Evolutionary conservation across 352 stramenopile species (phyloP), one percentile per base, ranked within the genome.

Genomic region (Globisporangium lucens): DNA sequence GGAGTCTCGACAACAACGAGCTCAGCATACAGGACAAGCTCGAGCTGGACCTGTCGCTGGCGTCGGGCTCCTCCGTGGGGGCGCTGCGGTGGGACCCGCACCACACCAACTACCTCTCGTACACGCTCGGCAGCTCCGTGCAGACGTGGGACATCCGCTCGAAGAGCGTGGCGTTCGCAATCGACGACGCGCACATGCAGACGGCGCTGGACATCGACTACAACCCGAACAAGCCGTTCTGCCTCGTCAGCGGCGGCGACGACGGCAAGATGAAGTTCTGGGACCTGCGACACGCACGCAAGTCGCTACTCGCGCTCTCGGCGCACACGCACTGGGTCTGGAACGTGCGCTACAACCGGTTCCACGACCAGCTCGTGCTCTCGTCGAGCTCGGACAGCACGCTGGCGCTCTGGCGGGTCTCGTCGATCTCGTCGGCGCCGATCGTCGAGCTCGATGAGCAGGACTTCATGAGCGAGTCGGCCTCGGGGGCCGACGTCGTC

Each of bases 201-300:
- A 77, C 76, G n/a, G 77, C 80, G 8, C 55, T 90, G 3, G 92
- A 98, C 74, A 70, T 99, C 13, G 94, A 99, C 79, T 99, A 98
- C 77, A 99, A 99, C 80, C 97, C 94, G n/a, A 98, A 99, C 80
- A 98, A 98, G 75, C 96, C 97, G 0, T 92, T 96, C 65, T 86
- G 90, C 24, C 59, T 99, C 15, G 85, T 87, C 0, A 99, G 90
- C 57, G 82, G 88, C 5, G 97, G 96, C 8, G 93, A 98, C 56
- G 97, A 99, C 75, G 91, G 95, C 22, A 81, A 95, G 52, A 75
- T 99, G 24, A 98, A 98, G 71, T 99, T 99, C 74, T 99, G 97
- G 97, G 97, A 99, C 82, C 75, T 99, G 67, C 94, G 97, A 17
- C 75, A 82, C 17, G 61, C 82, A 0, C 69, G 83, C 38, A 81